A percentile compares a stretch with the other conserved stretches of the same genome.
phyloP scores from a whole-genome alignment of 2,329 filamentous ascomycete species.

The Madurella fahalii region DNA sequence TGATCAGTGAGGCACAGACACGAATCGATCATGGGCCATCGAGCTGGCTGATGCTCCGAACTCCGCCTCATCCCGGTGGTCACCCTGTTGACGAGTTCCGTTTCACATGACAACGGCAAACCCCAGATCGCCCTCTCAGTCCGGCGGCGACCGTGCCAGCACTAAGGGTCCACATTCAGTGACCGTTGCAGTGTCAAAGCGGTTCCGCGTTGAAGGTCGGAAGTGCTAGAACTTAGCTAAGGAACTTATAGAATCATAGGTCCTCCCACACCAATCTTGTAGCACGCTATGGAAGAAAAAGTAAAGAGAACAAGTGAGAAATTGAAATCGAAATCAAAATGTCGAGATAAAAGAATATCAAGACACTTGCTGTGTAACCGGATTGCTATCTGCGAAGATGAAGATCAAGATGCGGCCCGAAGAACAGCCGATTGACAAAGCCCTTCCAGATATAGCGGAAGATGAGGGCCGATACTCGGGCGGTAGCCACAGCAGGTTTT shows the following conservation, averaged over 20 bases:
- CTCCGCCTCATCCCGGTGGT: too few relatives aligned
- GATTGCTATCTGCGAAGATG: background rate
- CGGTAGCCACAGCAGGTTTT: conserved; percentile 2
- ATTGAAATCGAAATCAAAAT: background rate
- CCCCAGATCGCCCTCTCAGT: too few relatives aligned
- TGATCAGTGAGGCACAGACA: too few relatives aligned
- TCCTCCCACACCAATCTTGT: conserved; percentile 4
- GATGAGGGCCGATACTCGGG: background rate
- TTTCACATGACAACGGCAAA: too few relatives aligned
- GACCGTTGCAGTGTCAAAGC: too few relatives aligned
- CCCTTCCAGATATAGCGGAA: conserved; percentile 1
- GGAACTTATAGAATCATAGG: background rate
- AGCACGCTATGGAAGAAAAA: conserved; percentile 3
- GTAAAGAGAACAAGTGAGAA: background rate
- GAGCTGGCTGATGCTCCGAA: too few relatives aligned
- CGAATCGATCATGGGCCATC: too few relatives aligned
- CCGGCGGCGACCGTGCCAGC: too few relatives aligned
- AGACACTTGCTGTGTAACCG: background rate
- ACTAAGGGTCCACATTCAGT: too few relatives aligned
- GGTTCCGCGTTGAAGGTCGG: too few relatives aligned
- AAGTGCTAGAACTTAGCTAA: background rate
- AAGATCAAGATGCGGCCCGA: conserved; percentile 2
- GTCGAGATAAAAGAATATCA: background rate
- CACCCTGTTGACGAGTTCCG: too few relatives aligned
- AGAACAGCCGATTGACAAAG: conserved; percentile 4